These are phyloP conservation scores for Letharia columbiana DNA, from an alignment of 495 filamentous ascomycete species.

Conservation along the genomic window DNA sequence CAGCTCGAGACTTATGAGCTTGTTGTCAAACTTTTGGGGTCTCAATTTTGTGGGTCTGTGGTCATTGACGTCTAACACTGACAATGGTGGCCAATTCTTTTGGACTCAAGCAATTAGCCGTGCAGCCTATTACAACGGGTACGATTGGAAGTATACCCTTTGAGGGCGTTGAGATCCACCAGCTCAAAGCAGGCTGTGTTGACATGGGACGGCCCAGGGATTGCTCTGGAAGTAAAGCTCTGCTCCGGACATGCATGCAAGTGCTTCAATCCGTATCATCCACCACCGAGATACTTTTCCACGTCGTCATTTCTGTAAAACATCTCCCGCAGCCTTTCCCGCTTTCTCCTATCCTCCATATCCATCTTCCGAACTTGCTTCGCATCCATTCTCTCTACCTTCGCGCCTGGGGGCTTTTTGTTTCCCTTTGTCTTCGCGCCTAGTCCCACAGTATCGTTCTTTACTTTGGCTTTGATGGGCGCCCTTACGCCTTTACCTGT, in stretches of 20 bases:
- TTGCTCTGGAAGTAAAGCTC: background rate
- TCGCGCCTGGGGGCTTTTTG: constrained; percentile 34
- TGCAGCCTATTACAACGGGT: background rate
- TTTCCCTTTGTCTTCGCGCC: constrained; percentile 35
- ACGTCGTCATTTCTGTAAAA: constrained; percentile 64
- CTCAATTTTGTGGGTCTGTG: background rate
- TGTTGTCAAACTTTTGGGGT: background rate
- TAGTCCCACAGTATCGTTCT: constrained; percentile 67
- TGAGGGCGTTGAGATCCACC: background rate
- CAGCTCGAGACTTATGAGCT: background rate
- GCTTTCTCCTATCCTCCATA: constrained; percentile 50
- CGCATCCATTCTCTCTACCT: constrained; percentile 53
- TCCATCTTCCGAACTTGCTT: constrained; percentile 57
- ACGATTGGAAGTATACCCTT: background rate
- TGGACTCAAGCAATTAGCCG: background rate
- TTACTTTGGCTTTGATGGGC: constrained; percentile 64
- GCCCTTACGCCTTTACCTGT: constrained; percentile 62
- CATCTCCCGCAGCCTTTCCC: constrained; percentile 53
- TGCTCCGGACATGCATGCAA: background rate
- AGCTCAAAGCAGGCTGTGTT: background rate
- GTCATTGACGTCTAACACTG: background rate
- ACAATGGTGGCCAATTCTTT: background rate
- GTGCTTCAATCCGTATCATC: background rate
- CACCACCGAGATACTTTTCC: constrained; percentile 57
- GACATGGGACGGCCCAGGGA: background rate